A percentile compares a stretch with the other conserved stretches of the same genome.
phyloP scores from a whole-genome alignment of 441 rosid genomes.

The Euphorbia celastroides region DNA sequence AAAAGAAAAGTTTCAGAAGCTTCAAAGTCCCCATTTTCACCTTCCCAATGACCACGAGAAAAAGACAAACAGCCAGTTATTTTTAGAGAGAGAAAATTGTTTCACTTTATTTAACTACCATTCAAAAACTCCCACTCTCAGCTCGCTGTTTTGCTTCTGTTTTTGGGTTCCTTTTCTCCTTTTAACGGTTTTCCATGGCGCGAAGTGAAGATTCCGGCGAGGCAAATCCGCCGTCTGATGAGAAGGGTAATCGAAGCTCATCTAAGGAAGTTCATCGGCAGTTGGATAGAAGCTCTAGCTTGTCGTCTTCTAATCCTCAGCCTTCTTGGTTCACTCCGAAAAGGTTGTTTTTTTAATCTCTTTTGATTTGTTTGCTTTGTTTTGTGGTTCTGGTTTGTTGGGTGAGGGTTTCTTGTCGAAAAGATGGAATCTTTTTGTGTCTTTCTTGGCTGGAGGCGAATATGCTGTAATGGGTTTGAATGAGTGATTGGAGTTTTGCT shows the following conservation, averaged over 20 bases:
- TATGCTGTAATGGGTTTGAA: not conserved
- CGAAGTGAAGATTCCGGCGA: not conserved
- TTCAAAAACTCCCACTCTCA: not conserved
- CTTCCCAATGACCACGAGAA: not conserved
- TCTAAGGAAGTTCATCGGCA: not conserved
- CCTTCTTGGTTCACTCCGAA: conserved; percentile 85
- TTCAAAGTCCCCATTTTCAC: not conserved
- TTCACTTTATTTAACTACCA: not conserved
- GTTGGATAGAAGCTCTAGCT: not conserved
- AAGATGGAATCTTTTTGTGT: not conserved
- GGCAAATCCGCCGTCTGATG: not conserved
- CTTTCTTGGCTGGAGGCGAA: not conserved
- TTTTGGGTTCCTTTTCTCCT: not conserved
- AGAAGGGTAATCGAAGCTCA: not conserved
- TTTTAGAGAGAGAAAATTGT: not conserved
- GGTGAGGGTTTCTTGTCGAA: not conserved
- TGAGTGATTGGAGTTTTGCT: not conserved
- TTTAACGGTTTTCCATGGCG: not conserved
- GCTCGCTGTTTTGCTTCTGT: not conserved
- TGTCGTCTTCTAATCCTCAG: conserved; percentile 1
- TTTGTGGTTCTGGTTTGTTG: not conserved
- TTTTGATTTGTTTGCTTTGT: conserved; percentile 14
- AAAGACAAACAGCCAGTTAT: conserved; percentile 1
- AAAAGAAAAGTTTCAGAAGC: not conserved
- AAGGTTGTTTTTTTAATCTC: conserved; percentile 27